Evolutionary conservation across 2,329 filamentous ascomycete genomes (phyloP), one percentile per base, ranked within the genome.

Genomic region (Coniochaeta hoffmannii): DNA sequence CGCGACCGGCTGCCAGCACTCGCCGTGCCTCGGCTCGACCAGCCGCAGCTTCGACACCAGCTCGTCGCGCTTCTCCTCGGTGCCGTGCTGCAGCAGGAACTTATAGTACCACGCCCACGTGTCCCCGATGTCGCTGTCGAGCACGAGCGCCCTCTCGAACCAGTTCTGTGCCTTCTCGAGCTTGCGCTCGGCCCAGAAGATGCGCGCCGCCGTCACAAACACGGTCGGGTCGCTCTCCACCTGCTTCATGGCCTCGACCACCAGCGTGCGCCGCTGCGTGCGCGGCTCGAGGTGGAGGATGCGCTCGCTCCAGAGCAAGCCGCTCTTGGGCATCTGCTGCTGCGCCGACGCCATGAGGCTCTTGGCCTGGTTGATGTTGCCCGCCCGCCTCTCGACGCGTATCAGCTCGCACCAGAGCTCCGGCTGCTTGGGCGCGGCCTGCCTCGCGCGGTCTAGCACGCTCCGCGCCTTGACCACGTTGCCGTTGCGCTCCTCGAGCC

Each of bases 91-190:
- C 62, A 85, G 69, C 61, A 97, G 68, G 69, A 97, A 99, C 70
- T 93, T 92, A 71, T 91, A 94, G 71, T 97, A 99, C 93, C 93
- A 99, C 19, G 91, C 93, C 95, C 95, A 99, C 11, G 86, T 89
- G 74, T 99, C 95, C 53, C 94, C 94, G 53, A 85, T 75, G 69
- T 97, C 92, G 34, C 87, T 84, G 66, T 99, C 91, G 12, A 94
- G 76, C 54, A 96, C 79, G 55, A 97, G 85, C 0, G 94, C 94
- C 73, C 96, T 96, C 73, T 97, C 91, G 70, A 99, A 99, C 94
- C 94, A 99, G 61, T 84, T 92, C 71, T 92, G 88, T 2, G 94
- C 93, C 71, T 97, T 96, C 63, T 97, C 94, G 24, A 99, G 79
- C 67, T 87, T 87, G 55, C 94, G 82, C 73, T 99, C 94, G 10